Base-by-base conservation (phyloP, 1,284 basidiomycete genomes). In the Rhodofomes roseus region DNA sequence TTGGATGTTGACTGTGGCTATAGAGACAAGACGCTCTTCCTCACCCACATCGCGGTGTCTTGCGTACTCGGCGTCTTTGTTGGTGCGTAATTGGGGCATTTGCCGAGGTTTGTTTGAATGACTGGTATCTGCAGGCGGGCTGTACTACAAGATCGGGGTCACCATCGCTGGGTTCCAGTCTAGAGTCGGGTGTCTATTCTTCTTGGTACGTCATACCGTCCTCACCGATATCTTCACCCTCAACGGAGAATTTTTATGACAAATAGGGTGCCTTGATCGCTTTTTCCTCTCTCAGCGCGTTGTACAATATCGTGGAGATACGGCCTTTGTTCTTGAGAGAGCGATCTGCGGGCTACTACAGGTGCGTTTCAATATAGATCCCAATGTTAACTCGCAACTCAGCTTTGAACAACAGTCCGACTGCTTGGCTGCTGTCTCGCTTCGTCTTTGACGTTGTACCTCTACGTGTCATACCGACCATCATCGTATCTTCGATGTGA, bases 121-220 rank as follows among this genome's bases (percentile, higher is more conserved):
- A 8, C 23, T 51, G 16, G 29, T 40, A 16, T 18, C 22, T 51
- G 66, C 70, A 80, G 93, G 93, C 56, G 93, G 93, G 0, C 72
- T 95, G 57, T 96, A 95, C 72, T 96, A 80, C 75, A 73, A 94
- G 37, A 93, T 92, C 0, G 83, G 82, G 50, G 74, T 82, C 12
- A 89, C 85, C 1, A 96, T 96, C 60, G 90, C 92, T 23, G 94
- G 95, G 0, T 96, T 96, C 81, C 95, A 96, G 73, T 93, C 89
- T 22, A 82, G 93, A 41, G 83, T 96, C n/a, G 94, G 94, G 29
- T 91, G 88, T 63, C 73, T 96, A 53, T 96, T 96, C 79, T 96
- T 96, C 84, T 72, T 96, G 68, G 91, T 90, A 63, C 60, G 84
- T 74, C 23, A n/a, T 34, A 43, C 25, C 54, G 11, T 20, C 25